Evolutionary conservation across 495 filamentous ascomycete species (phyloP).

Genomic region (Penicillium turbatum): DNA sequence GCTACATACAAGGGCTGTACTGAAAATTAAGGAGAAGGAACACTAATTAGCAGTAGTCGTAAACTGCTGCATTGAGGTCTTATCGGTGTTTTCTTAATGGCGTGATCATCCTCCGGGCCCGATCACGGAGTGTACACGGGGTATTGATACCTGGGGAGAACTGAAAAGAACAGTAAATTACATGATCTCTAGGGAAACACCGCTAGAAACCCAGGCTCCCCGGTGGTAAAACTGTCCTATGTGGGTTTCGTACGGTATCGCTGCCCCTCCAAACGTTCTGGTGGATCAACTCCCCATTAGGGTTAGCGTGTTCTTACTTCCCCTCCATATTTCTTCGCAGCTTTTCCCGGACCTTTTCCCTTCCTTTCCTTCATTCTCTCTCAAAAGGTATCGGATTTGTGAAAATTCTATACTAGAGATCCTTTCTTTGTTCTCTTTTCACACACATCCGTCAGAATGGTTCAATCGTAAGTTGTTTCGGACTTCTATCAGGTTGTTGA

Average conservation of each 20-base stretch:
- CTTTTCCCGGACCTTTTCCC: slow-evolving; percentile 19
- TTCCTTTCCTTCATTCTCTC: slow-evolving; percentile 17
- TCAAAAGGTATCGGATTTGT: slow-evolving; percentile 25
- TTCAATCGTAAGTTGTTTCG: slow-evolving; percentile 61
- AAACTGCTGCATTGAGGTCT: neutral
- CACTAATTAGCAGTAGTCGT: neutral
- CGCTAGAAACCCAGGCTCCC: neutral
- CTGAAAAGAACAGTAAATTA: slow-evolving; percentile 8
- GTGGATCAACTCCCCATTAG: slow-evolving; percentile 8
- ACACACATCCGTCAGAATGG: slow-evolving; percentile 59
- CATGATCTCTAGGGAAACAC: neutral
- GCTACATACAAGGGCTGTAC: neutral
- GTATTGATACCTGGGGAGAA: neutral
- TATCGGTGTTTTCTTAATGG: slow-evolving; percentile 5
- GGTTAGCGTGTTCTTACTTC: slow-evolving; percentile 20
- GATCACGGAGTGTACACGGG: slow-evolving; percentile 9
- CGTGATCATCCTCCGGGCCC: slow-evolving; percentile 4
- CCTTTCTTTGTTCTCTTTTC: slow-evolving; percentile 18
- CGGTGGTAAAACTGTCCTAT: neutral
- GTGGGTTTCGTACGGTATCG: neutral
- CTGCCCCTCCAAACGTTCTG: slow-evolving; percentile 22
- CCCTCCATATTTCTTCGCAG: slow-evolving; percentile 32
- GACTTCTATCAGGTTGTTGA: slow-evolving; percentile 22
- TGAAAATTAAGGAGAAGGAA: neutral
- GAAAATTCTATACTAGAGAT: slow-evolving; percentile 17